Base-by-base conservation (phyloP, 305 asterid genomes). In the Fraxinus angustifolia region DNA sequence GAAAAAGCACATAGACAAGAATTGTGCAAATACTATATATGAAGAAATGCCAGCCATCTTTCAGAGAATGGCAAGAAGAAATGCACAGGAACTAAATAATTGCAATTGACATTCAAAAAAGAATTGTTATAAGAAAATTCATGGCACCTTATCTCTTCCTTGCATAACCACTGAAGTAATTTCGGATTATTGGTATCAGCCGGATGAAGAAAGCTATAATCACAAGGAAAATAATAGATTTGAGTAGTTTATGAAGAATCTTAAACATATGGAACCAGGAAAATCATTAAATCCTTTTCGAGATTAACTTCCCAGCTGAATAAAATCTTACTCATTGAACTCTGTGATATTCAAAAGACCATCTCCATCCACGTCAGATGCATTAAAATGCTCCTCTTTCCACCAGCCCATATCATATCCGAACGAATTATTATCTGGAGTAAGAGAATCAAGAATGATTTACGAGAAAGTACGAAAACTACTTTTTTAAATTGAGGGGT, bases 321-420 rank as follows among this genome's bases (percentile, higher is more conserved):
- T 56, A 84, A 81, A 82, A 75, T 83, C 98, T 83, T 89, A 94
- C 98, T 94, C 99, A 75, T 94, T 96, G 86, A 91, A 94, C 87
- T 96, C 98, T 4, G 97, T 91, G 79, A 96, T 79, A 83, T 96
- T 94, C 89, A 96, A 84, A 62, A 79, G 91, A 74, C 97, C 95
- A 83, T 96, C 97, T 53, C 94, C 94, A 87, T 96, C 94, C 7
- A 84, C 88, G 87, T 94, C 98, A 6, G 99, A 89, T 84, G 99
- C 98, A 87, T 92, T 89, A 86, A 96, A 96, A 82, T 96, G 99
- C 60, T 90, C 94, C 90, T 92, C 94, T 87, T 91, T 96, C 99
- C 99, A 96, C 99, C 98, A 96, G 45, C 98, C 98, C 92, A 94
- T 91, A 40, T 96, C 91, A 88, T 92, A 87, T 82, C 98, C 98